phyloP scores from a whole-genome alignment of 495 filamentous ascomycete species.

The Aspergillus taichungensis region DNA sequence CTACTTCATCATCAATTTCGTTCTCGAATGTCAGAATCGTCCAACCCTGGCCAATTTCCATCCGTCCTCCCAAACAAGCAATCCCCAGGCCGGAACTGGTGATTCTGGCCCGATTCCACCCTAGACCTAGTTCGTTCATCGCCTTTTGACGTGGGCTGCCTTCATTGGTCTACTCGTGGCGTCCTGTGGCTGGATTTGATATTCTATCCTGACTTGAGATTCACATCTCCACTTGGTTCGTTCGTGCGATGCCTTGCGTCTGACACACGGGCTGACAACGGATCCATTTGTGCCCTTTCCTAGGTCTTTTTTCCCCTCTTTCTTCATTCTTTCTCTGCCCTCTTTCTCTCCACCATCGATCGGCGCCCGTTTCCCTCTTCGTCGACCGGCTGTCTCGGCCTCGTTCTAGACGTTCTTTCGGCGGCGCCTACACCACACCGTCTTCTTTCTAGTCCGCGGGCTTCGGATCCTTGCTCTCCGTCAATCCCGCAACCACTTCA shows the following conservation, averaged over 20 bases:
- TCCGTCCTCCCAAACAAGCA: neutral
- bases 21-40: too few relatives aligned
- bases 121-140: constrained; percentile 3
- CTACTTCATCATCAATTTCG: neutral
- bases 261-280: neutral
- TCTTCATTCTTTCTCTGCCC: constrained; percentile 6
- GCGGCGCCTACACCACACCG: too few relatives aligned
- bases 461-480: too few relatives aligned
- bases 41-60: constrained; percentile 12
- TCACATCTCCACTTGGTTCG: too few relatives aligned
- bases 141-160: constrained; percentile 31
- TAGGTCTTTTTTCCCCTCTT: constrained; percentile 4
- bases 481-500: too few relatives aligned
- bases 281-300: constrained; percentile 1
- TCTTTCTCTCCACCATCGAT: constrained; percentile 1
- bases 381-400: too few relatives aligned
- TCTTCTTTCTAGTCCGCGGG: too few relatives aligned
- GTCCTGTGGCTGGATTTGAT: too few relatives aligned
- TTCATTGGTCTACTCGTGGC: constrained; percentile 22
- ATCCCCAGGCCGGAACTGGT: too few relatives aligned
- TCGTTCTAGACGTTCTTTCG: too few relatives aligned
- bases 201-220: too few relatives aligned
- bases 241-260: constrained; percentile 3
- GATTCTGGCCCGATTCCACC: neutral
- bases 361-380: too few relatives aligned